Conservation (phyloP, 1,284 basidiomycete genomes). For the Malassezia psittaci region DNA sequence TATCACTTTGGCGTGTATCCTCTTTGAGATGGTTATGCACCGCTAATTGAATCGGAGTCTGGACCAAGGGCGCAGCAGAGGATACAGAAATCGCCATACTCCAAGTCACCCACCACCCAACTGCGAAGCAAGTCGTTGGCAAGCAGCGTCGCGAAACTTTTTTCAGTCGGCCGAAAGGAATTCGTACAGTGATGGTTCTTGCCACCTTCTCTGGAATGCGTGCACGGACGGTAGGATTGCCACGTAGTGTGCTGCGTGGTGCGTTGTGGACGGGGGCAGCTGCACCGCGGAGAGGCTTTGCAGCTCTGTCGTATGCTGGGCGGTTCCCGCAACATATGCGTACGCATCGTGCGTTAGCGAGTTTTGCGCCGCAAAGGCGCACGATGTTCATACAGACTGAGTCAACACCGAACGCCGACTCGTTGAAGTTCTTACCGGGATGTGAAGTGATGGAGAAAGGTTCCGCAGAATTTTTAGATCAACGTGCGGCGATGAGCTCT, state of each 20-base stretch:
- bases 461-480: constrained; percentile 82
- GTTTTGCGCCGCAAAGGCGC: constrained; percentile 29
- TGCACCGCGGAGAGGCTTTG: background rate
- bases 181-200: no score
- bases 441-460: constrained; percentile 73
- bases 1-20: background rate
- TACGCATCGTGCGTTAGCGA: constrained; percentile 64
- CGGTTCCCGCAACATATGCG: background rate
- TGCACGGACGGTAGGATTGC: background rate
- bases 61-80: constrained; percentile 11
- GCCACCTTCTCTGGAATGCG: background rate
- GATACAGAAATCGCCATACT: background rate
- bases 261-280: background rate
- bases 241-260: background rate
- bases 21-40: background rate
- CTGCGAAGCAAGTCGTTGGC: background rate
- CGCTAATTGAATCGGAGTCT: constrained; percentile 17
- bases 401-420: constrained; percentile 91
- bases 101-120: background rate
- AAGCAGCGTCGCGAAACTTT: background rate
- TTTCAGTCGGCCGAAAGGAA: constrained; percentile 8
- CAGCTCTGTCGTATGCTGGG: background rate
- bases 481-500: constrained; percentile 53
- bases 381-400: constrained; percentile 57
- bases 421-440: constrained; percentile 94